Conservation (phyloP, 352 stramenopile species). For the Pythium phragmiticola region DNA sequence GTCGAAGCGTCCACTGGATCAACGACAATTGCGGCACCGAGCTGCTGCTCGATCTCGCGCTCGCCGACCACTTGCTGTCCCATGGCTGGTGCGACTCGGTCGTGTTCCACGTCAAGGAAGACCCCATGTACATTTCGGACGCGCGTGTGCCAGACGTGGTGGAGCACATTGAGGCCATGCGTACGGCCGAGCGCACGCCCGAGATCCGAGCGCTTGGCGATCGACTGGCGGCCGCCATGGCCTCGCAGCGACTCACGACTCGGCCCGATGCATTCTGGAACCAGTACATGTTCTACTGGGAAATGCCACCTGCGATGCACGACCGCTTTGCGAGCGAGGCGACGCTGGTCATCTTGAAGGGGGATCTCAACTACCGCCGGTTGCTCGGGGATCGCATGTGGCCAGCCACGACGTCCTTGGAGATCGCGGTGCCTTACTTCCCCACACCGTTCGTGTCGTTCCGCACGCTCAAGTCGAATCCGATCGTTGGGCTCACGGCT, state of each 20-base stretch:
- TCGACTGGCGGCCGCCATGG: slow-evolving; percentile 39
- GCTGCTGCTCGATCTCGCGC: slow-evolving; percentile 61
- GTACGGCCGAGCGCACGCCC: slow-evolving; percentile 27
- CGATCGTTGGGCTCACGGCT: slow-evolving; percentile 50
- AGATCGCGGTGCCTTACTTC: slow-evolving; percentile 83
- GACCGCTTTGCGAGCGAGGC: slow-evolving; percentile 32
- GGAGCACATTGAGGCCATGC: slow-evolving; percentile 61
- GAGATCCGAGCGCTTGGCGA: slow-evolving; percentile 51
- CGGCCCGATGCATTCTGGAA: slow-evolving; percentile 58
- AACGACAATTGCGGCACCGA: slow-evolving; percentile 83
- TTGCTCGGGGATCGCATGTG: slow-evolving; percentile 93
- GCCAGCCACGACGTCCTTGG: slow-evolving; percentile 78
- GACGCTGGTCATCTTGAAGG: slow-evolving; percentile 94
- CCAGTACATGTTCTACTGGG: slow-evolving; percentile 73
- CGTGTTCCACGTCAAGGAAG: slow-evolving; percentile 68
- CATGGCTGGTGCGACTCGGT: slow-evolving; percentile 51
- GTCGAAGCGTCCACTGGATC: slow-evolving; percentile 48
- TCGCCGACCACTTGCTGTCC: slow-evolving; percentile 61
- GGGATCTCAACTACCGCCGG: slow-evolving; percentile 97
- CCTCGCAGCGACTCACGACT: slow-evolving; percentile 26
- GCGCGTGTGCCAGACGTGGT: slow-evolving; percentile 55
- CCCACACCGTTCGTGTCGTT: slow-evolving; percentile 63
- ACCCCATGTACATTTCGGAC: slow-evolving; percentile 84
- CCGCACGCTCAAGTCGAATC: slow-evolving; percentile 73
- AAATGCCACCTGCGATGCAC: slow-evolving; percentile 44